Conservation (phyloP, 768 basidiomycete species). For the Lentinus brumalis region DNA sequence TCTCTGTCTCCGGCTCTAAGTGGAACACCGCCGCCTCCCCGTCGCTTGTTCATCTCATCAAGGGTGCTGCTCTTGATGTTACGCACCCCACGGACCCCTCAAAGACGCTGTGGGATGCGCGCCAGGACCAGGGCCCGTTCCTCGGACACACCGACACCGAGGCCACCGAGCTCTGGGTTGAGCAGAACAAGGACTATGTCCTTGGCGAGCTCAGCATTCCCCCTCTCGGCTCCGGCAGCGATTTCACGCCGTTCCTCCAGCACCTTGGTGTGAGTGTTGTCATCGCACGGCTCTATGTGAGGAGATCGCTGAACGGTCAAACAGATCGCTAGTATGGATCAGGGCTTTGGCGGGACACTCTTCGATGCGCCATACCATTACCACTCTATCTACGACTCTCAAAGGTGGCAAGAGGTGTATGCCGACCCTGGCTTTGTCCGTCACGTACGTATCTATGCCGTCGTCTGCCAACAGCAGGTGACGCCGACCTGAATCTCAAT, state of each 20-base stretch:
- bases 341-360: conserved; percentile 37
- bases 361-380: conserved; percentile 61
- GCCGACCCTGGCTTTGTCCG: conserved; percentile 63
- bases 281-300: conserved; percentile 17
- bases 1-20: conserved; percentile 31
- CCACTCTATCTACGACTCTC: conserved; percentile 59
- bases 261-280: conserved; percentile 56
- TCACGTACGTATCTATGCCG: conserved; percentile 43
- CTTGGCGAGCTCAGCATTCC: conserved; percentile 41
- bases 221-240: conserved; percentile 83
- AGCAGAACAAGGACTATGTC: conserved; percentile 27
- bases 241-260: conserved; percentile 92
- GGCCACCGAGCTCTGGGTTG: conserved; percentile 42
- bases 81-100: conserved; percentile 68
- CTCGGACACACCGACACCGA: conserved; percentile 45
- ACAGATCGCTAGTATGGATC: conserved; percentile 39
- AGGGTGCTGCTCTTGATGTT: conserved; percentile 64
- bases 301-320: conserved; percentile 35
- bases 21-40: conserved; percentile 65
- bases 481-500: neutral
- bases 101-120: conserved; percentile 80
- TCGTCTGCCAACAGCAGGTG: too few relatives aligned
- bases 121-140: conserved; percentile 56
- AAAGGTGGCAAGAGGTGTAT: conserved; percentile 60
- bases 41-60: conserved; percentile 78